Evolutionary conservation across 805 yeast species (phyloP), one percentile per base, ranked within the genome.

Genomic region (Yarrowia yakushimensis): DNA sequence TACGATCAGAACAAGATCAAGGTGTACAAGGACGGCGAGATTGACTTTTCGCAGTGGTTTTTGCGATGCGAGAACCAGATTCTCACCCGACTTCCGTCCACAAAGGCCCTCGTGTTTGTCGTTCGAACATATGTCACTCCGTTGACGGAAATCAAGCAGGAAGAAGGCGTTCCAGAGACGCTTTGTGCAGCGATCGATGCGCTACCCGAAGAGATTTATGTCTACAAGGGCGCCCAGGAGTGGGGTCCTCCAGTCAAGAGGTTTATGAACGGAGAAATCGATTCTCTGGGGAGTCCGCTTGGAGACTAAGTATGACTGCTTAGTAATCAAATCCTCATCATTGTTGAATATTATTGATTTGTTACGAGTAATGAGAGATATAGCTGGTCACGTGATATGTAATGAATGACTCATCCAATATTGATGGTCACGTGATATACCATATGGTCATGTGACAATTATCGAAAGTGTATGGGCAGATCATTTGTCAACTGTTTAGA

Each of bases 181-280:
- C 73, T 88, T 20, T 75, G 78, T 48, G 85, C 83, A 9, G 90
- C 91, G 1, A 81, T 89, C 34, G 80, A 81, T 22, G 86, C 85
- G 0, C 78, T 88, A 69, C 86, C 87, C 9, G 82, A 77, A 3
- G 82, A 77, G 25, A 71, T 87, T 63, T 83, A 84, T 0, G 74
- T 75, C 27, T 88, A 88, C 74, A 88, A 88, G 71, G 78, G 82
- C 63, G 78, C 82, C 31, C 79, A 79, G 1, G 84, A 77, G 66
- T 88, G 94, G 91, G 90, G 91, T 0, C 82, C 82, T 0, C 86
- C 92, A 0, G 85, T 83, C 0, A 52, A 52, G 33, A 33, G 59
- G n/a, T 52, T 52, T 15, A 3, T 45, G 27, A 17, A 20, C 7
- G 57, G 31, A 1, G 41, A 50, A 10, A 50, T 34, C n/a, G 57